These are phyloP conservation scores for Mucor lusitanicus DNA, from an alignment of 371 early-diverging fungal genomes.

Conservation along the genomic window DNA sequence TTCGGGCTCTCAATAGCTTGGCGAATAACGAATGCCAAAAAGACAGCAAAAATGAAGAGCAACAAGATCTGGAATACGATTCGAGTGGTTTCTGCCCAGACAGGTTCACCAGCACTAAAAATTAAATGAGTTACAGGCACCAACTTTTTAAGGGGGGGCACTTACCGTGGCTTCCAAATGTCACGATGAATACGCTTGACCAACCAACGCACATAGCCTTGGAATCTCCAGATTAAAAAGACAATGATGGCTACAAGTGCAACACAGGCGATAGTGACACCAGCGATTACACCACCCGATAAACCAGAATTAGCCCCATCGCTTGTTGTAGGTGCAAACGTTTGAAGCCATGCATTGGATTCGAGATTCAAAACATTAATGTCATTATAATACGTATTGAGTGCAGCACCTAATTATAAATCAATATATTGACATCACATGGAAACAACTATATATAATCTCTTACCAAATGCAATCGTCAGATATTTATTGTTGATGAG, in stretches of 20 bases:
- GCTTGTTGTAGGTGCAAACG: conserved; percentile 9
- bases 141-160: not conserved
- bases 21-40: conserved; percentile 44
- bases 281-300: conserved; percentile 45
- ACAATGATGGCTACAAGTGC: conserved; percentile 31
- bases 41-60: conserved; percentile 40
- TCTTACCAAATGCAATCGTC: conserved; percentile 47
- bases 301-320: conserved; percentile 4
- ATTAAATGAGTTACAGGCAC: not conserved
- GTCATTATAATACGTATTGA: conserved; percentile 44
- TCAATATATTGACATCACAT: not conserved
- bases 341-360: conserved; percentile 34
- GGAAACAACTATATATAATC: not conserved
- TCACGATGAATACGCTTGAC: conserved; percentile 39
- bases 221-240: conserved; percentile 49
- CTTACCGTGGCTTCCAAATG: conserved; percentile 41
- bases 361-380: conserved; percentile 39
- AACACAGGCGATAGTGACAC: conserved; percentile 42
- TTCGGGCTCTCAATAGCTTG: conserved; percentile 49
- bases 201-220: conserved; percentile 39
- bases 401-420: conserved; percentile 28
- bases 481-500: conserved; percentile 28
- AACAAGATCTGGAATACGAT: conserved; percentile 42
- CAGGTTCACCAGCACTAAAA: conserved; percentile 48
- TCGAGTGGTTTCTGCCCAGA: conserved; percentile 53